Percentiles rank a stretch among this genome's conserved stretches.
Evolutionary conservation across 768 basidiomycete genomes (phyloP).

Genomic region (Trametes cubensis): DNA sequence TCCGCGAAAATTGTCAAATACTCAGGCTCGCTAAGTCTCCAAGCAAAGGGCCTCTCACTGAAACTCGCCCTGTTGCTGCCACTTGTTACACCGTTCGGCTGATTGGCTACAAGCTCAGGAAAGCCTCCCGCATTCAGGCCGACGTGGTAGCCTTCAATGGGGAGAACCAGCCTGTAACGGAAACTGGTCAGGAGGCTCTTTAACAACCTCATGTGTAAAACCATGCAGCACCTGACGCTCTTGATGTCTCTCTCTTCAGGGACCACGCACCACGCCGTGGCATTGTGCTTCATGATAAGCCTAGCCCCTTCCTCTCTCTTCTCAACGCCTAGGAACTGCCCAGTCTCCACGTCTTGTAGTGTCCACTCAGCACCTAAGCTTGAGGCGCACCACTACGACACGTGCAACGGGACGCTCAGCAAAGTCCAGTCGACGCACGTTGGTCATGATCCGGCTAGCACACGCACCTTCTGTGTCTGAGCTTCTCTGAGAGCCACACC

Average conservation of each 20-base stretch:
- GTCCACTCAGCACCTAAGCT: neutral
- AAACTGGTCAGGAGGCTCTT: neutral
- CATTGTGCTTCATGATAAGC: neutral
- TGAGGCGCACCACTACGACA: neutral
- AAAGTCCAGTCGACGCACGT: too few species aligned
- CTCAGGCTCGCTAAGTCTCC: too few species aligned
- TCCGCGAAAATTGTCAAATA: too few species aligned
- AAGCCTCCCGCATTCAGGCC: too few species aligned
- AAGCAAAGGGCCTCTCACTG: neutral
- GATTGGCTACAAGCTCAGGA: too few species aligned
- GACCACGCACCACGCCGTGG: neutral
- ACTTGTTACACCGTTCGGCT: too few species aligned
- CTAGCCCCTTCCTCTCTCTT: neutral
- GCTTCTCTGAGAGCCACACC: neutral
- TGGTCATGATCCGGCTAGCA: too few species aligned
- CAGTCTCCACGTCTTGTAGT: neutral
- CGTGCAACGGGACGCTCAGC: neutral
- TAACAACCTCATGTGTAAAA: too few species aligned
- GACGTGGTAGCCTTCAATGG: too few species aligned
- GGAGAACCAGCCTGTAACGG: too few species aligned
- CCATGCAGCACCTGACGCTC: neutral
- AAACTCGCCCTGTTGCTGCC: too few species aligned
- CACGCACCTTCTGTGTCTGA: neutral
- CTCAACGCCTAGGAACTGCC: neutral
- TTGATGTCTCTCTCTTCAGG: neutral